phyloP scores from a whole-genome alignment of 345 rosid species.

The Eucalyptus globulus region DNA sequence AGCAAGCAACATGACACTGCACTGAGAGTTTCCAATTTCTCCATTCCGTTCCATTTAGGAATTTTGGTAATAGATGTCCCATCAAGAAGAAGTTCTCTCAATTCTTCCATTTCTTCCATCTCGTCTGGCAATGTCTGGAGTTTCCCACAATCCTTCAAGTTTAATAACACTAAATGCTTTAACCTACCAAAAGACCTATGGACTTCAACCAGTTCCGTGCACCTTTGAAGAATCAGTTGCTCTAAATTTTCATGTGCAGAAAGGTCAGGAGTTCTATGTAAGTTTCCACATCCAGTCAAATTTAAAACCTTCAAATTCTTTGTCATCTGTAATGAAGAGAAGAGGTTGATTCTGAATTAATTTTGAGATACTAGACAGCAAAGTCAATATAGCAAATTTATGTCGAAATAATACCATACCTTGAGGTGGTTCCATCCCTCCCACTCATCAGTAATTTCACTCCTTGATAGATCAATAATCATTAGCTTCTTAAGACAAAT shows the following conservation, averaged over 20 bases:
- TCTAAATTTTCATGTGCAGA: not conserved
- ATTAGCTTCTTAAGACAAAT: no score
- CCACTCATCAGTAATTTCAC: not conserved
- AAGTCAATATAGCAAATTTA: no score
- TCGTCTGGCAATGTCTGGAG: not conserved
- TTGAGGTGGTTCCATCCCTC: not conserved
- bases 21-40: not conserved
- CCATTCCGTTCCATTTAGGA: no score
- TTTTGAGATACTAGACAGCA: not conserved
- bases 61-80: not conserved
- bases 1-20: rapidly evolving
- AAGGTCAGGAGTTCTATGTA: not conserved
- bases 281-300: not conserved
- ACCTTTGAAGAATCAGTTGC: not conserved
- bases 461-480: not conserved
- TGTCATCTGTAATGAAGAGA: not conserved
- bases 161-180: not conserved
- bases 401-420: no score
- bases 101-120: not conserved
- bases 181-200: not conserved
- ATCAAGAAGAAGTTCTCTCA: not conserved
- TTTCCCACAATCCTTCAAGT: not conserved
- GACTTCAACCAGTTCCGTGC: not conserved
- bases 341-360: not conserved
- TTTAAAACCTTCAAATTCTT: not conserved